phyloP scores from a whole-genome alignment of 2,329 filamentous ascomycete species.

The Ophiosphaerella korrae region DNA sequence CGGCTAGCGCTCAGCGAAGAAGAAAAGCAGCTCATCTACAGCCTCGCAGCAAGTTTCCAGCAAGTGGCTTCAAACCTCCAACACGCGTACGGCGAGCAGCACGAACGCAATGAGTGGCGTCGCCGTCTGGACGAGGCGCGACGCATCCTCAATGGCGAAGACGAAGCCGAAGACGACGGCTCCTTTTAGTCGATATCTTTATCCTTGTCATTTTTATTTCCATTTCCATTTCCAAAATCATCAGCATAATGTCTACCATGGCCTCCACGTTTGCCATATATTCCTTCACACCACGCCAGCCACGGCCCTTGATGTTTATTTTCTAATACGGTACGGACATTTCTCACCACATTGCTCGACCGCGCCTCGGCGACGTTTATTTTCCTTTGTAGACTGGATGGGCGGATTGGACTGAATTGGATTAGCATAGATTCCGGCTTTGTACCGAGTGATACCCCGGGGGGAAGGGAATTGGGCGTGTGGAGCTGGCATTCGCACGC shows the following conservation, averaged over 20 bases:
- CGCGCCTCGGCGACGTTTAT: neutral
- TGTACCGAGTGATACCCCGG: neutral
- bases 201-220: no score
- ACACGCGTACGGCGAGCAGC: slow-evolving; percentile 51
- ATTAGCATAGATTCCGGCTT: slow-evolving; percentile 1
- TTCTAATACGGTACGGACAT: no score
- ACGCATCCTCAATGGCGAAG: slow-evolving; percentile 71
- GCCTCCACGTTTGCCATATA: slow-evolving; percentile 21
- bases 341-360: no score
- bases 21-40: slow-evolving; percentile 60
- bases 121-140: slow-evolving; percentile 76
- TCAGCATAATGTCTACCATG: slow-evolving; percentile 38
- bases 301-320: no score
- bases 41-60: slow-evolving; percentile 59
- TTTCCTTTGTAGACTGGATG: neutral
- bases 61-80: slow-evolving; percentile 60
- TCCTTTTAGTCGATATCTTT: slow-evolving; percentile 21
- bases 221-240: neutral
- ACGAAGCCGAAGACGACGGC: slow-evolving; percentile 42
- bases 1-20: slow-evolving; percentile 54
- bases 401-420: neutral
- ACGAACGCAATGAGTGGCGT: slow-evolving; percentile 68
- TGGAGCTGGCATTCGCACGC: no score
- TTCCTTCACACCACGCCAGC: no score
- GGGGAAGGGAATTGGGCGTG: no score